Conservation (phyloP, 345 rosid species). For the Eucalyptus paniculata region DNA sequence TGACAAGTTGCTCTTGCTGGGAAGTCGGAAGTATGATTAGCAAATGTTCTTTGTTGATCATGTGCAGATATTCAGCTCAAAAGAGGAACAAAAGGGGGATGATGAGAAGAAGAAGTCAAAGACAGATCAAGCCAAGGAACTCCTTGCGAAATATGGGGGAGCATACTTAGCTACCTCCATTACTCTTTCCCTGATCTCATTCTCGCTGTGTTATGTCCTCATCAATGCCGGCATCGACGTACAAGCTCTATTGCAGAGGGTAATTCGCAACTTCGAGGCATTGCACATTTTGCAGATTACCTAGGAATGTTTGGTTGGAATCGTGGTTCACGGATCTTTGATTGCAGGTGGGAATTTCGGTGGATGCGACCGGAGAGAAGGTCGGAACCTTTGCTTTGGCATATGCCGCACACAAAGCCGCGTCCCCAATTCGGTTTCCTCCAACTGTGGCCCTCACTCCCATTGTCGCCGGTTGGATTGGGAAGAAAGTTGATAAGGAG, state of each 20-base stretch:
- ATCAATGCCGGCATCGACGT: slow-evolving; percentile 68
- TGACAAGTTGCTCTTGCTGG: not conserved
- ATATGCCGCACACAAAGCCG: slow-evolving; percentile 92
- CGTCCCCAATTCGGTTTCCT: slow-evolving; percentile 90
- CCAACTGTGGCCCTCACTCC: slow-evolving; percentile 91
- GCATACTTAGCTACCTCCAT: slow-evolving; percentile 92
- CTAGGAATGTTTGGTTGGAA: not conserved
- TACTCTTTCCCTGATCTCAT: slow-evolving; percentile 77
- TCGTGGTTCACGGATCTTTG: not conserved
- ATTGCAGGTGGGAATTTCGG: slow-evolving; percentile 61
- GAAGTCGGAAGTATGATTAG: not conserved
- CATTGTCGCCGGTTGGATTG: slow-evolving; percentile 81
- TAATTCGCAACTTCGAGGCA: not conserved
- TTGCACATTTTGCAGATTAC: not conserved
- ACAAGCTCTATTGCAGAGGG: slow-evolving; percentile 65
- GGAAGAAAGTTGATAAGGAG: slow-evolving; percentile 44
- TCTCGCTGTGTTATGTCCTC: slow-evolving; percentile 61
- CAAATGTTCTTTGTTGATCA: not conserved
- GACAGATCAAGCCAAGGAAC: slow-evolving; percentile 74
- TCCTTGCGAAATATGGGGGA: slow-evolving; percentile 80
- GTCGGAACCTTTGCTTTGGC: slow-evolving; percentile 88
- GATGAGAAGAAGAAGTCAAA: slow-evolving; percentile 42
- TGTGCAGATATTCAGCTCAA: slow-evolving; percentile 62
- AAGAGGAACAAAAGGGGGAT: slow-evolving; percentile 32
- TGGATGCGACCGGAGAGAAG: slow-evolving; percentile 62